Conservation (phyloP, 1,284 basidiomycete species). For the Limonomyces culmigenus region DNA sequence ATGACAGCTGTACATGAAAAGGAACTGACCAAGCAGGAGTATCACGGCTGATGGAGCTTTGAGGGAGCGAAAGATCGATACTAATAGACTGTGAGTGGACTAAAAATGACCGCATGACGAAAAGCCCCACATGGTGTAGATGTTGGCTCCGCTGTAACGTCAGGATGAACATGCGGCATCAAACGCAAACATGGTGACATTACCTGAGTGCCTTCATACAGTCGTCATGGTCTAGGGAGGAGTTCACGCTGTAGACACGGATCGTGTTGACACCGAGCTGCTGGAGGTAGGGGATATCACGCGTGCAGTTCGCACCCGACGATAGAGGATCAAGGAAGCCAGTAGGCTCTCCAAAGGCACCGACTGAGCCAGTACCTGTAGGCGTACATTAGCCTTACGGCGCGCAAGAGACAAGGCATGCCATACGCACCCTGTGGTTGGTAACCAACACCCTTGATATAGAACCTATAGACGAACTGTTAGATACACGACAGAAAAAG, state of each 20-base stretch:
- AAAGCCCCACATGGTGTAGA: constrained; percentile 65
- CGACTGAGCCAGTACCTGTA: constrained; percentile 33
- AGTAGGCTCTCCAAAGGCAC: constrained; percentile 66
- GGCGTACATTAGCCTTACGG: too few relatives aligned
- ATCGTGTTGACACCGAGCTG: constrained; percentile 58
- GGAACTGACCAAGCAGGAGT: constrained; percentile 39
- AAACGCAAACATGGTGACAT: too few relatives aligned
- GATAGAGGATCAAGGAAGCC: constrained; percentile 67
- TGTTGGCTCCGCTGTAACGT: constrained; percentile 65
- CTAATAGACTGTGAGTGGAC: constrained; percentile 18
- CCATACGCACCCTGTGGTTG: constrained; percentile 57
- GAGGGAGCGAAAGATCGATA: constrained; percentile 70
- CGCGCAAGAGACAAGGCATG: constrained; percentile 4
- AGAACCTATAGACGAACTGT: too few relatives aligned
- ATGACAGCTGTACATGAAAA: neutral
- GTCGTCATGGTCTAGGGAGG: constrained; percentile 65
- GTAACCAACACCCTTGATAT: constrained; percentile 85
- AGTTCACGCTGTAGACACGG: constrained; percentile 76
- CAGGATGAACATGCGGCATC: too few relatives aligned
- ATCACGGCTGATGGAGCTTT: constrained; percentile 70
- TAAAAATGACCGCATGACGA: neutral
- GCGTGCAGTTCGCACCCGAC: constrained; percentile 46
- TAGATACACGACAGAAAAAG: too few relatives aligned
- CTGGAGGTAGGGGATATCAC: constrained; percentile 68
- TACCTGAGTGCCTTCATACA: constrained; percentile 76